Conservation (phyloP, 768 basidiomycete genomes). For the Hortiboletus campestris region DNA sequence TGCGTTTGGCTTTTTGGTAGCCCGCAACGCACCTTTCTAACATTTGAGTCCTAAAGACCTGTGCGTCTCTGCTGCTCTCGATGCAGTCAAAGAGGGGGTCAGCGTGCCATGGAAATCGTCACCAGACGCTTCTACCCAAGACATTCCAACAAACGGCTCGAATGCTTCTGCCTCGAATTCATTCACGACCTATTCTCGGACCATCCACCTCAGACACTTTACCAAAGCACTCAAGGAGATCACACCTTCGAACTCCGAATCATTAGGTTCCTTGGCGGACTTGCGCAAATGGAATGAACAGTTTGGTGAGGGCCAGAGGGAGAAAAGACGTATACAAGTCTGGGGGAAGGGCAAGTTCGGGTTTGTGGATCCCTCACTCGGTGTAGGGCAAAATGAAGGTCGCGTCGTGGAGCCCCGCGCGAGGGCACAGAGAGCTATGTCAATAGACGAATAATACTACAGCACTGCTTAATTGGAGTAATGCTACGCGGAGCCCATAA, state of each 20-base stretch:
- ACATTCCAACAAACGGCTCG: neutral
- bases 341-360: slow-evolving; percentile 92
- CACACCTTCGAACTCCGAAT: slow-evolving; percentile 84
- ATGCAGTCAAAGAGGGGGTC: slow-evolving; percentile 84
- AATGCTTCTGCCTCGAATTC: slow-evolving; percentile 8
- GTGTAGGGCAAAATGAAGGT: slow-evolving; percentile 39
- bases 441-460: slow-evolving; percentile 30
- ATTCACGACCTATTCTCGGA: slow-evolving; percentile 30
- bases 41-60: slow-evolving; percentile 53
- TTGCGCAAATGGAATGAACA: slow-evolving; percentile 90
- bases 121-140: slow-evolving; percentile 1
- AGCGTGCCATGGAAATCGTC: slow-evolving; percentile 68
- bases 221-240: slow-evolving; percentile 85
- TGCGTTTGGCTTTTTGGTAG: slow-evolving; percentile 38
- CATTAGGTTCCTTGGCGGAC: slow-evolving; percentile 69
- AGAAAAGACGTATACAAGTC: slow-evolving; percentile 64
- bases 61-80: slow-evolving; percentile 89
- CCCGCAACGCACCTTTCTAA: neutral
- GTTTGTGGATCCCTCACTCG: slow-evolving; percentile 54
- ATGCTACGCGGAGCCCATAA: slow-evolving; percentile 13
- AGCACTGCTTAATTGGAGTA: slow-evolving; percentile 14
- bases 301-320: slow-evolving; percentile 81
- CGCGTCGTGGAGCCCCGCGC: slow-evolving; percentile 35
- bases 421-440: slow-evolving; percentile 8
- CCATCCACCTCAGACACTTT: slow-evolving; percentile 65